These are phyloP conservation scores for Tetrapisispora pingtungensis DNA, from an alignment of 805 yeast species.

Conservation along the genomic window DNA sequence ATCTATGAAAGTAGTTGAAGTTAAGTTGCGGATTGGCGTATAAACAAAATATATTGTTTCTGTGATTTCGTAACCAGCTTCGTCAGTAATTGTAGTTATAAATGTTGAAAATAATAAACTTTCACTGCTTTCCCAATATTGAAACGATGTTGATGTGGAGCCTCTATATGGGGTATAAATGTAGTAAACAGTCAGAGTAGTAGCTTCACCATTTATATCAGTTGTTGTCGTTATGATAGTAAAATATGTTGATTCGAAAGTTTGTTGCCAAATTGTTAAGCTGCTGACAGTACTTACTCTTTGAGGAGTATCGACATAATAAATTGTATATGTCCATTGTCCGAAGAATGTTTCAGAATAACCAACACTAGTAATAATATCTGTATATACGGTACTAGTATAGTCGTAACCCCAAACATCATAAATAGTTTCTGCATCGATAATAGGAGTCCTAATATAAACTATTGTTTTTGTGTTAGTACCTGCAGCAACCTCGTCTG, in stretches of 20 bases:
- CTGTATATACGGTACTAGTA: not conserved
- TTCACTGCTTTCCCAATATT: not conserved
- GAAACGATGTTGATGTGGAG: not conserved
- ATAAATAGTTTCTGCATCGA: not conserved
- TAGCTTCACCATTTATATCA: slow-evolving; percentile 5
- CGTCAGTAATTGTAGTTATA: not conserved
- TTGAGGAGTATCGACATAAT: not conserved
- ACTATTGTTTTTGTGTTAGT: not conserved
- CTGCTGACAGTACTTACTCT: not conserved
- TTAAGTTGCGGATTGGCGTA: slow-evolving; percentile 5
- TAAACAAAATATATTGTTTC: slow-evolving; percentile 3
- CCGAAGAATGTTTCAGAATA: slow-evolving; percentile 1
- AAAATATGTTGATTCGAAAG: slow-evolving; percentile 2
- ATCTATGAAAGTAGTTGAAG: not conserved
- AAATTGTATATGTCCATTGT: not conserved
- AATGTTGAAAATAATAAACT: not conserved
- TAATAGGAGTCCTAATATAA: not conserved
- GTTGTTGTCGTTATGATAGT: slow-evolving; percentile 4
- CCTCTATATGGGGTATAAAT: not conserved
- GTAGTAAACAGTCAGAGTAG: not conserved
- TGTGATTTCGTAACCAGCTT: not conserved
- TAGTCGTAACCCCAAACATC: not conserved
- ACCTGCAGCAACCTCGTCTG: not conserved
- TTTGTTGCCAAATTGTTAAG: not conserved
- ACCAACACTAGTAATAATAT: not conserved